Conservation (phyloP, 2,329 filamentous ascomycete species). For the Trichophyton mentagrophytes region DNA sequence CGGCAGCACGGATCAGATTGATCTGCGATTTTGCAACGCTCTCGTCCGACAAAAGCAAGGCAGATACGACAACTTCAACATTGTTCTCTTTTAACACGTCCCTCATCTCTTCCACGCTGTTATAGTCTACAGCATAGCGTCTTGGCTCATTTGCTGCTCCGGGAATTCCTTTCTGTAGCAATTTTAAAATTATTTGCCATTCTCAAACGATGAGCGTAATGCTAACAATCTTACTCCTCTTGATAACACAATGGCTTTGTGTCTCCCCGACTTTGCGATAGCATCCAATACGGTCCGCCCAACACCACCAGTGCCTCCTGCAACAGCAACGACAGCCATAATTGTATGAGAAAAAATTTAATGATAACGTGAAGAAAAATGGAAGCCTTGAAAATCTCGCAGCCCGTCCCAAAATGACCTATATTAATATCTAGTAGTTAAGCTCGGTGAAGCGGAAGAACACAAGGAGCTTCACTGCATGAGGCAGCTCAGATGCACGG, state of each 20-base stretch:
- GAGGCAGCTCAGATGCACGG: no score
- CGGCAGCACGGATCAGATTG: not conserved
- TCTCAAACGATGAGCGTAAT: not conserved
- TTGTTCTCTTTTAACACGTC: not conserved
- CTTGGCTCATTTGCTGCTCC: not conserved
- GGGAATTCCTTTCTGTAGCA: not conserved
- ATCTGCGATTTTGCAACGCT: not conserved
- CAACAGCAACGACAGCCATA: constrained; percentile 1
- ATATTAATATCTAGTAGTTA: no score
- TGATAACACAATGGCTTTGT: not conserved
- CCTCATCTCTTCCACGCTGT: not conserved
- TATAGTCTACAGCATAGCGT: not conserved
- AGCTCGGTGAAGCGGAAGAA: no score
- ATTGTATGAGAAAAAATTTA: not conserved
- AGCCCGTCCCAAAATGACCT: no score
- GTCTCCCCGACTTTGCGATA: not conserved
- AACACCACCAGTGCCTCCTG: not conserved
- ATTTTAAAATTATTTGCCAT: not conserved
- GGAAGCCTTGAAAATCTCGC: not conserved
- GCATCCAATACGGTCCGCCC: not conserved
- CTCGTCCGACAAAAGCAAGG: not conserved
- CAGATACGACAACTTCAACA: constrained; percentile 1
- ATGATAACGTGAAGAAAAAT: not conserved
- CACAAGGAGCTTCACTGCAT: no score
- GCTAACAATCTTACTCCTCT: not conserved